Base-by-base conservation (phyloP, 306 rosid genomes). In the Gastrolobium villosum region DNA sequence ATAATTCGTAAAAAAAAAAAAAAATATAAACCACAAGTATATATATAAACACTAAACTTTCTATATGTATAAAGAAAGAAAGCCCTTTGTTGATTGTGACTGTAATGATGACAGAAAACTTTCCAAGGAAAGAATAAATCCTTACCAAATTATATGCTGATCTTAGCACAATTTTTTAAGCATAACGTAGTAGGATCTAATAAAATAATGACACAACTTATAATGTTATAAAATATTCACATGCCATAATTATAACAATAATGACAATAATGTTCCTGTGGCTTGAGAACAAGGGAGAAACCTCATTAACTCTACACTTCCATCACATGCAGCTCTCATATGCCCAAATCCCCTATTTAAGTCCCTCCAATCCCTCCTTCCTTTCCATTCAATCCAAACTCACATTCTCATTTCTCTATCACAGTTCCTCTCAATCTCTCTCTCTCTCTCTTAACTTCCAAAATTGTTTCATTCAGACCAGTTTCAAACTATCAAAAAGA, bases 371-470 rank as follows among this genome's bases (percentile, higher is more conserved):
- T 80, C 54, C 70, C 65, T 66, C 76, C 5, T 70, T 34, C 68
- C 45, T 64, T 79, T 63, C 72, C 89, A 79, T 86, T 83, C 93
- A 91, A 59, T 80, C 89, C 81, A 80, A 87, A 54, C 83, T 69
- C 84, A 83, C 53, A 73, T 15, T 37, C 78, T 73, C 78, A 64
- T 53, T 68, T 70, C 81, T 70, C 36, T 10, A 61, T 43, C 73
- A 57, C 37, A 60, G 36, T 54, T 40, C 20, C 31, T 66, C 49
- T 35, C 57, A 84, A 6, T 10, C 20, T 6, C 40, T 31, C 40
- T 3, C 50, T 65, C 48, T 3, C 48, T 28, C n/a, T 13, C 46
- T 66, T 63, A 26, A 11, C 37, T 49, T n/a, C 26, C 26, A 20
- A 20, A 20, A 20, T 20, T 20, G 37, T 76, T 52, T 62, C 10